Base-by-base conservation (phyloP, 352 stramenopile genomes). In the Thalassiosira oceanica region DNA sequence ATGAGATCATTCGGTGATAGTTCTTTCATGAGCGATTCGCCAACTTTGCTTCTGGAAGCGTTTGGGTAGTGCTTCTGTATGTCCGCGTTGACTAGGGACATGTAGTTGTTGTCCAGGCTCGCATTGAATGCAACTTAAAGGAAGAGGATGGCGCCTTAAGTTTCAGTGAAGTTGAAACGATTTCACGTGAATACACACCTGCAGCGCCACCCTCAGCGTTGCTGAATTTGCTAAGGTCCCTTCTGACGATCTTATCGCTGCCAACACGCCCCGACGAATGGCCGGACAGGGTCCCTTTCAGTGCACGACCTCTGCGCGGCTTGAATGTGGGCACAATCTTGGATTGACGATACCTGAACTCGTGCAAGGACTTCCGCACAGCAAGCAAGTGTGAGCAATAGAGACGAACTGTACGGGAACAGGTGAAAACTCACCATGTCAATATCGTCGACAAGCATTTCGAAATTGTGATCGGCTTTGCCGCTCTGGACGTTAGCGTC, bases 301-400 rank as follows among this genome's bases (percentile, higher is more conserved):
- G 39, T 23, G 57, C 54, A 66, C 73, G 72, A n/a, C 54, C 68
- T 23, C 48, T 57, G 15, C 67, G 46, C 18, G 49, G 3, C 56
- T 79, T 79, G 61, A 79, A 74, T 61, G 39, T 46, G 44, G 68
- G 68, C 15, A 74, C 51, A 13, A 35, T 13, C 18, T 45, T 61
- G 23, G 48, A 73, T 26, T 61, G 46, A 26, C 81, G 60, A 56
- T 86, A 83, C 10, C 72, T 63, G 48, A 83, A 89, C 31, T 87
- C 73, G 67, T 89, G 82, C 15, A 89, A 54, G 49, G 61, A 74
- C 66, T 77, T 18, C 43, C n/a, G n/a, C n/a, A n/a, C n/a, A n/a
- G n/a, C n/a, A 39, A n/a, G 31, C 15, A 61, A 50, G 28, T 13
- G 13, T 5, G 21, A 35, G 21, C 13, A 61, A 8, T 45, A 8